Base-by-base conservation (phyloP, 345 rosid species). In the Lepidium africanum region DNA sequence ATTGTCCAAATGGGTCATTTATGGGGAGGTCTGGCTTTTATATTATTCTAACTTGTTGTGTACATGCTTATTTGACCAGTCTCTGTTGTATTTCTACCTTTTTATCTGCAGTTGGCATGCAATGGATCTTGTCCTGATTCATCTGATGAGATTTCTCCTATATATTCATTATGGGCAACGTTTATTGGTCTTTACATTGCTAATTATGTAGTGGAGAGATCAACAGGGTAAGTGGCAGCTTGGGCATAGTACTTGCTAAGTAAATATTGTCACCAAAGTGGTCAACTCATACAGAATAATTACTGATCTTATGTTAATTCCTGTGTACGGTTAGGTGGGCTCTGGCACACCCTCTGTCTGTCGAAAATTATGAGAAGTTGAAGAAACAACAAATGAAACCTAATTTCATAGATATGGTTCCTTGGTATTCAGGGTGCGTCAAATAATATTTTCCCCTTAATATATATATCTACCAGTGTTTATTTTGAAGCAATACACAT, bases 171-270 rank as follows among this genome's bases (percentile, higher is more conserved):
- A 23, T 87, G 96, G 98, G 98, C 98, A 36, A 92, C 98, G 43
- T 89, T 92, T 72, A 89, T 92, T 70, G 98, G 98, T 52, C 90
- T 92, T 71, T 92, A 92, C 76, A 92, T 92, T 69, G 96, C 98
- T 75, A 86, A 92, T 79, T 89, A 92, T 72, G 98, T 92, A 40
- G 92, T 92, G 55, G 95, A 89, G 77, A 86, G 92, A 72, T 92
- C 98, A 59, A 89, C 96, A 8, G 98, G 98, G 96, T 91, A 76
- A 85, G 88, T 81, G 9, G 67, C 57, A 62, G 45, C 68, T 69
- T 19, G 33, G 32, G 56, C 60, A 48, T 66, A 42, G 48, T 40
- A 47, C 10, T 50, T 65, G 27, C 10, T 37, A 25, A 46, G 16
- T 52, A 14, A 30, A 40, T 56, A 5, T 33, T 45, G 55, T 17